Evolutionary conservation across 148 eudicot genomes (phyloP), one percentile per base, ranked within the genome.

Genomic region (Simmondsia chinensis): DNA sequence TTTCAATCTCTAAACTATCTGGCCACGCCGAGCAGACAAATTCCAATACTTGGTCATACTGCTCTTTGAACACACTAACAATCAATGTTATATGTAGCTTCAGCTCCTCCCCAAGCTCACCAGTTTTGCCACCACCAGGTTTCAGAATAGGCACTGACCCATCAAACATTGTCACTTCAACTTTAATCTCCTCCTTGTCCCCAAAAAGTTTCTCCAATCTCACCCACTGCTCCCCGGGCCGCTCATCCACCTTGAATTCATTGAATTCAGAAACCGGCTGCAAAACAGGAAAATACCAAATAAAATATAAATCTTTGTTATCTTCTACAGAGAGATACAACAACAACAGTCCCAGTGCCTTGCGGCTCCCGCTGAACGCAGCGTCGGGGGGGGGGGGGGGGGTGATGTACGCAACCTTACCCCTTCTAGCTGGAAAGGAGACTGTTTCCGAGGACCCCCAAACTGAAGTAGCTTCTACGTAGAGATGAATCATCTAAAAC

Each of bases 11-110:
- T 9, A 89, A 37, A 34, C 64, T 48, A 47, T 85, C 71, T 4
- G 94, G 85, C 95, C 95, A 85, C 6, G 82, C 95, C 33, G 93
- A 81, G 62, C 97, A 89, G 23, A 84, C 62, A 50, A 89, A 74
- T 60, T 78, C 83, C 68, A 89, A 43, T 14, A 76, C 75, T 39
- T 64, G 50, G 54, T 42, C 66, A 5, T 67, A 57, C 15, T 69
- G 65, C 42, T 71, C 74, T 65, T 84, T 89, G 36, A 76, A 71
- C 33, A 85, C 43, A 56, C 72, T 68, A 39, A 82, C 69, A 52
- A 89, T 59, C 56, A 85, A 26, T 18, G 93, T 68, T 46, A 85
- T 64, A 57, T 74, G 87, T 66, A 76, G 60, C 24, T 61, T 67
- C 47, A 68, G 62, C 30, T 79, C 80, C 21, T 77, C 77, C 27